These are phyloP conservation scores for Quercus engelmannii DNA, from an alignment of 306 rosid species.

Conservation along the genomic window DNA sequence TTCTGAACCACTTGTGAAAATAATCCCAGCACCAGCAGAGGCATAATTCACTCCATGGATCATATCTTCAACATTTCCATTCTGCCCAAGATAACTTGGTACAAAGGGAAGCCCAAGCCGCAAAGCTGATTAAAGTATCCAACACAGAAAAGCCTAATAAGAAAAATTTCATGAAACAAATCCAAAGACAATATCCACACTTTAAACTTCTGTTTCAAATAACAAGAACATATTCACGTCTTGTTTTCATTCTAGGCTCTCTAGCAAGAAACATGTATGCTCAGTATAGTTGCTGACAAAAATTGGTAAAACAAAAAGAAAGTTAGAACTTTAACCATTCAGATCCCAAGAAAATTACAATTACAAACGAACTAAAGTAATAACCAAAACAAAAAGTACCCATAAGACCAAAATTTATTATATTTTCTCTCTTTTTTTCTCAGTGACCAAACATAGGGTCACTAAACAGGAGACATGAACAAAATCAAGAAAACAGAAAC, in stretches of 20 bases:
- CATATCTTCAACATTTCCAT: constrained; percentile 58
- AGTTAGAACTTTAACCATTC: background rate
- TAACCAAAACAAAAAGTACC: background rate
- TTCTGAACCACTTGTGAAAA: constrained; percentile 80
- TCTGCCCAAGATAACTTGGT: constrained; percentile 79
- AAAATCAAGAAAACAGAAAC: background rate
- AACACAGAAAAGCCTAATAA: background rate
- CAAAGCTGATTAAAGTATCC: constrained; percentile 35
- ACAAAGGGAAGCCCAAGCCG: constrained; percentile 88
- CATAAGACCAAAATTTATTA: background rate
- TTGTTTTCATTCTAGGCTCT: background rate
- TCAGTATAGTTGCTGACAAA: background rate
- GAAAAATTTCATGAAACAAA: background rate
- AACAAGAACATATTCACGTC: background rate
- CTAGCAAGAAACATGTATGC: background rate
- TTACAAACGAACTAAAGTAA: no score
- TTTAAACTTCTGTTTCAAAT: background rate
- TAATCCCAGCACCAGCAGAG: constrained; percentile 92
- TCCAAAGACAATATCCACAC: background rate
- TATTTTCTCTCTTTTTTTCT: background rate
- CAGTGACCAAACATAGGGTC: no score
- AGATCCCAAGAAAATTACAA: background rate
- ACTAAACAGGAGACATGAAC: no score
- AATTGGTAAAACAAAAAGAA: background rate
- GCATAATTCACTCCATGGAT: constrained; percentile 78